Base-by-base conservation (phyloP, 1,284 basidiomycete species). In the Phellopilus nigrolimitatus region DNA sequence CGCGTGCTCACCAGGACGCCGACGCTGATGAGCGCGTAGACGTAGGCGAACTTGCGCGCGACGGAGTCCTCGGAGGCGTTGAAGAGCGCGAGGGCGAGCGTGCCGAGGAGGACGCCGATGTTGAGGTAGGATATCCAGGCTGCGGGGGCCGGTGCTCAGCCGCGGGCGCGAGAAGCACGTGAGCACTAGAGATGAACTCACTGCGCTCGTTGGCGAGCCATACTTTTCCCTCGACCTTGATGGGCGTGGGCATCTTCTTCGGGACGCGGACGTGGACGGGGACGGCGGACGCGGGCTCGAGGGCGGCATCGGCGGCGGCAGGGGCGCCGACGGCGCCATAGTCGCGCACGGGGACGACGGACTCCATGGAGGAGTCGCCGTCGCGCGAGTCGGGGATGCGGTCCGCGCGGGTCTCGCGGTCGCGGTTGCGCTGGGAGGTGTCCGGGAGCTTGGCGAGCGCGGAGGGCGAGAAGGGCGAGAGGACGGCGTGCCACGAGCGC, bases 171-270 rank as follows among this genome's bases (percentile, higher is more conserved):
- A 15, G 36, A 3, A 41, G n/a, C 28, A 19, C 28, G 34, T 30
- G 31, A 13, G 22, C 38, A 30, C 30, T 40, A 31, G 31, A 10
- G 3, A 36, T 27, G 25, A 10, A 67, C 75, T 49, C 54, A 91
- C 89, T 99, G 60, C 97, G 76, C 69, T 99, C 97, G 66, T 98
- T 97, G 5, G 97, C 95, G 70, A 99, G 97, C 90, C 95, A 99
- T 37, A 99, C 95, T 65, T 99, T 99, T 27, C 88, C 89, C 68
- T 99, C 95, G 33, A 99, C 91, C 59, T 88, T 88, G 60, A 98
- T 79, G 0, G 92, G 88, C 0, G 94, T 91, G 0, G 89, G 76
- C 30, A 95, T 83, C 67, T 95, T 95, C 74, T 93, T 89, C 0
- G 89, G 91, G 0, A 89, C 74, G 31, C 82, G 73, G 31, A 67